A percentile compares a stretch with the other conserved stretches of the same genome.
These are phyloP conservation scores for Murraya paniculata DNA, from an alignment of 345 rosid genomes.

Conservation along the genomic window DNA sequence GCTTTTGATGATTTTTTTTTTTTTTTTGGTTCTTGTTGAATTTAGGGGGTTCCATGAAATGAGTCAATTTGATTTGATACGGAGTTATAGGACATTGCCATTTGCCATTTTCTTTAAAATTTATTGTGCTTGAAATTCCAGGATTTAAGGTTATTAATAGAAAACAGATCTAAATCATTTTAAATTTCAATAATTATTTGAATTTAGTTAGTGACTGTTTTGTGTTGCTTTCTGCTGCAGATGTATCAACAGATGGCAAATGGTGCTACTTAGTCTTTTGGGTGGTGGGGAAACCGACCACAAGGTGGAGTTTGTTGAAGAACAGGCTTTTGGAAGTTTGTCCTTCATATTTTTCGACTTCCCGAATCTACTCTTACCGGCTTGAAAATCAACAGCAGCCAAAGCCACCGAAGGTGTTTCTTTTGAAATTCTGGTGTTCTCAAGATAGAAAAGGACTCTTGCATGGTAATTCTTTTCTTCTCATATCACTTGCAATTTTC, in stretches of 20 bases:
- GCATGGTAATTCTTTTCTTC: conserved; percentile 39
- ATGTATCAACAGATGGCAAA: conserved; percentile 65
- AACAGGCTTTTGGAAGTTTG: conserved; percentile 64
- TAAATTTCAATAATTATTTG: background rate
- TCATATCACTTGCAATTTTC: background rate
- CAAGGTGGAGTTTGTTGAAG: conserved; percentile 61
- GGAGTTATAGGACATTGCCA: background rate
- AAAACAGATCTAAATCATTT: background rate
- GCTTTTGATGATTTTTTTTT: background rate
- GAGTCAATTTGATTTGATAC: background rate
- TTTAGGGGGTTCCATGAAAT: background rate
- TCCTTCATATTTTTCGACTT: conserved; percentile 59
- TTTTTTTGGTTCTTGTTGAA: background rate
- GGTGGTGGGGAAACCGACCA: conserved; percentile 52
- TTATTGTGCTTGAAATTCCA: background rate
- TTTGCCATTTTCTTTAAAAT: background rate
- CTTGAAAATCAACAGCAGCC: conserved; percentile 36
- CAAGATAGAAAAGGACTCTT: conserved; percentile 49
- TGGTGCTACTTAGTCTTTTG: conserved; percentile 69
- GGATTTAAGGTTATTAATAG: background rate
- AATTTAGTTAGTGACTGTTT: background rate
- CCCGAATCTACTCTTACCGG: conserved; percentile 44
- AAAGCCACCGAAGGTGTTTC: conserved; percentile 48
- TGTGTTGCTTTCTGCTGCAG: conserved; percentile 25
- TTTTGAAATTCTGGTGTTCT: conserved; percentile 69